Conservation (phyloP, 352 stramenopile genomes). For the Phytophthora foliorum region DNA sequence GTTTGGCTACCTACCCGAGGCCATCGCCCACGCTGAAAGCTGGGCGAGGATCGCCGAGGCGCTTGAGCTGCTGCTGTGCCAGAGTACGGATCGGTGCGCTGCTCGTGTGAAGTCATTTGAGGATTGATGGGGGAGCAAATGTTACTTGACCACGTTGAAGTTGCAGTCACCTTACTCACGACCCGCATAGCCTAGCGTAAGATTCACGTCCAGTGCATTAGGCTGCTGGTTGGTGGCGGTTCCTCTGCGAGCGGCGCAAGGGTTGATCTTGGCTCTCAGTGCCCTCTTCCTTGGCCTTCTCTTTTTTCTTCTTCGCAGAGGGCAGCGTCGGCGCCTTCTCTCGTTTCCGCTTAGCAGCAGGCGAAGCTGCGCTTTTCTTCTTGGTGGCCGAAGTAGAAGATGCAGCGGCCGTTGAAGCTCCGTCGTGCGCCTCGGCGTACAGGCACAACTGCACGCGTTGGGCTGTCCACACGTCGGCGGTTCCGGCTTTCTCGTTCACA, state of each 20-base stretch:
- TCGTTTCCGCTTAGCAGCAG: conserved; percentile 33
- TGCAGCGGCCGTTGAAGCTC: conserved; percentile 1
- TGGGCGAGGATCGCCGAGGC: conserved; percentile 72
- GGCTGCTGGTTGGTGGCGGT: conserved; percentile 15
- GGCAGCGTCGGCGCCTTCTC: conserved; percentile 9
- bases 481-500: conserved; percentile 30
- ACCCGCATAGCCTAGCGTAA: neutral
- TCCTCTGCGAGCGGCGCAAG: conserved; percentile 35
- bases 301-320: conserved; percentile 16
- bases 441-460: conserved; percentile 81
- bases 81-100: conserved; percentile 29
- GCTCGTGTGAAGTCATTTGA: conserved; percentile 21
- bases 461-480: conserved; percentile 54
- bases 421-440: conserved; percentile 52
- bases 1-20: conserved; percentile 84
- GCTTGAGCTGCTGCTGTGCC: conserved; percentile 58
- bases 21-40: conserved; percentile 69
- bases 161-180: conserved; percentile 15
- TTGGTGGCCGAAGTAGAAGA: conserved; percentile 9
- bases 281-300: conserved; percentile 14
- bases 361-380: conserved; percentile 18
- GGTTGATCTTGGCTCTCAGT: conserved; percentile 7
- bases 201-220: neutral
- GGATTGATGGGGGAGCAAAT: neutral
- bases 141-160: conserved; percentile 26